phyloP scores from a whole-genome alignment of 768 basidiomycete genomes.

The Cubamyces lactineus region DNA sequence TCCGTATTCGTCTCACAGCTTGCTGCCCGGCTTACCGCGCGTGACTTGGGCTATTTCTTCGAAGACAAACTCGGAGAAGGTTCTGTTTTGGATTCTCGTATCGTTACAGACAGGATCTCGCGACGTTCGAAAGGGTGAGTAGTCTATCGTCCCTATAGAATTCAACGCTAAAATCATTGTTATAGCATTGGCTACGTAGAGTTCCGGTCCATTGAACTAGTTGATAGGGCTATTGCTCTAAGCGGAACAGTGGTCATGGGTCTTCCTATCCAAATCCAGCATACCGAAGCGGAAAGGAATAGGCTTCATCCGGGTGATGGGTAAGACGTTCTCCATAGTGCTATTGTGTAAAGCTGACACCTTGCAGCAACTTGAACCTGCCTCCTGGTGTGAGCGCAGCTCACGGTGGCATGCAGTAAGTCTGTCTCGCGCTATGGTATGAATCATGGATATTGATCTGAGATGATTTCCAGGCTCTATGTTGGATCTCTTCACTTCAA shows the following conservation, averaged over 20 bases:
- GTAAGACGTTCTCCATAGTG: constrained; percentile 44
- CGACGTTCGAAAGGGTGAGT: constrained; percentile 95
- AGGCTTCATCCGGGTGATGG: constrained; percentile 86
- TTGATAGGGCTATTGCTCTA: constrained; percentile 87
- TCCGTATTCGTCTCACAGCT: constrained; percentile 99
- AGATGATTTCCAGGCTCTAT: constrained; percentile 68
- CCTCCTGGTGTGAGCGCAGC: constrained; percentile 84
- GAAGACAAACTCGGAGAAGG: constrained; percentile 95
- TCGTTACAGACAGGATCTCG: constrained; percentile 94
- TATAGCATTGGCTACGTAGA: constrained; percentile 96
- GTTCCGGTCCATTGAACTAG: constrained; percentile 86
- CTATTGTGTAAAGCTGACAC: background rate
- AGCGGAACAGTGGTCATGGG: constrained; percentile 98
- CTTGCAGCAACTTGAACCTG: constrained; percentile 66
- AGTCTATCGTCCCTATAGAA: constrained; percentile 24
- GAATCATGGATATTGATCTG: background rate
- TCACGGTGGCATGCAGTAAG: constrained; percentile 81
- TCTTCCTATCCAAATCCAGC: constrained; percentile 93
- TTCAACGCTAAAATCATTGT: background rate
- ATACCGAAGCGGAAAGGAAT: constrained; percentile 96
- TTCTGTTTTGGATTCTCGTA: constrained; percentile 92
- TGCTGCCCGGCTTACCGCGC: constrained; percentile 93
- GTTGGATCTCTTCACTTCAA: constrained; percentile 97
- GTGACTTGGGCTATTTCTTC: constrained; percentile 98
- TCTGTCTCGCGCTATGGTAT: constrained; percentile 20